Base-by-base conservation (phyloP, 2,329 filamentous ascomycete genomes). In the Aspergillus sp. region DNA sequence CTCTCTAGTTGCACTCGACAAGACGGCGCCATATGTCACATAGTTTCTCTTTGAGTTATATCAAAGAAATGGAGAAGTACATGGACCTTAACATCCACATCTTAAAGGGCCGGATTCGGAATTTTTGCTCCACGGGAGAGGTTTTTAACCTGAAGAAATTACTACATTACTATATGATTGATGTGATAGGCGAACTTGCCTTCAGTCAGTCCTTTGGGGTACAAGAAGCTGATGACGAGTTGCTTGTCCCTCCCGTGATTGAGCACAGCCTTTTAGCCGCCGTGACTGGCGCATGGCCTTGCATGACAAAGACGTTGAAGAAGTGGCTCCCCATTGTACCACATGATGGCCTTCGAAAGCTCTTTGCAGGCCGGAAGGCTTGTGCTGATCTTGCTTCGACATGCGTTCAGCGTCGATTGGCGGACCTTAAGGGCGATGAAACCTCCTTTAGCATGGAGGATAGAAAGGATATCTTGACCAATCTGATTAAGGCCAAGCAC, bases 21-120 rank as follows among this genome's bases (percentile, higher is more conserved):
- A 20, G 20, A 20, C 42, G 42, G 3, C 42, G 42, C 7, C 42
- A 45, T 12, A 45, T 45, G 42, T 69, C 70, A 2, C 68, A 73
- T 49, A 66, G 64, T 48, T 74, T 74, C 54, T 73, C 73, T 17
- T 65, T 66, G 5, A 62, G 60, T 2, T 69, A 66, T 13, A 66
- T 75, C 24, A 75, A 74, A 53, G 65, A 68, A 9, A 75, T 76
- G 73, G 73, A 75, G 48, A 56, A 62, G 24, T 64, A 70, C 37
- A 46, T 76, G 1, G 72, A 75, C 24, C 12, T 40, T 5, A 71
- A 74, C 56, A 68, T 75, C 22, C 53, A 48, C 9, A 65, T 70
- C 11, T 57, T 75, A 5, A 64, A 59, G 7, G 48, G 63, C 1
- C 70, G 65, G 49, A 64, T 72, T 17, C 27, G 49, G 1, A 12